Evolutionary conservation across 2,329 filamentous ascomycete species (phyloP), one percentile per base, ranked within the genome.

Genomic region (Verticillium klebahnii): DNA sequence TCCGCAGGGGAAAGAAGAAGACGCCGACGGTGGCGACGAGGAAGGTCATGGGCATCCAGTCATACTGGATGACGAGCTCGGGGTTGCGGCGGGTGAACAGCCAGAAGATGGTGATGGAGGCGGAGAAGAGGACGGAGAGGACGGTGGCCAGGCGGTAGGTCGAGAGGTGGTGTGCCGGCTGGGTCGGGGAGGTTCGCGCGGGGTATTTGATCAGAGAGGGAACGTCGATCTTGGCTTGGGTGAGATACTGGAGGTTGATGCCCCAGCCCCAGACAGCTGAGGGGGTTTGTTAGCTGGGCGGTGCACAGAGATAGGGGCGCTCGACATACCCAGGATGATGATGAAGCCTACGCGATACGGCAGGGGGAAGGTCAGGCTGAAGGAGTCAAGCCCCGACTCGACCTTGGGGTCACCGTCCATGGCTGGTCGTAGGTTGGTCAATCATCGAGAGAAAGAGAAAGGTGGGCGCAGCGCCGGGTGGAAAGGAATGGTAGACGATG

Each of bases 181-280:
- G 89, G 63, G 88, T 84, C 63, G 87, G 79, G 58, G 88, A 90
- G 59, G 87, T 78, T 67, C 92, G 90, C 52, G 85, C 80, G 45
- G 93, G 92, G 75, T 98, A 98, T 74, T 91, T 89, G 69, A 98
- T 92, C 62, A 98, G 83, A 36, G 87, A 82, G 23, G 92, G 91
- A 61, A 96, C 91, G 75, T 97, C 92, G 78, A 99, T 96, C 73
- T 90, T 90, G 70, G 88, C 81, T 62, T 86, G 77, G 70, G 89
- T 83, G 63, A 98, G 87, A 77, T 92, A 93, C 73, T 97, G 93
- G 50, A 98, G 86, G 78, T 97, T 98, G 69, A 90, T 77, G 67
- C 89, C 93, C 93, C 94, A 99, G 73, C 92, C 93, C 94, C 94
- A 98, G 71, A 96, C 89, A 68, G 92, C 93, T 96, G 67, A 64